These are phyloP conservation scores for Chalciporus chontae DNA, from an alignment of 768 basidiomycete genomes.

Conservation along the genomic window DNA sequence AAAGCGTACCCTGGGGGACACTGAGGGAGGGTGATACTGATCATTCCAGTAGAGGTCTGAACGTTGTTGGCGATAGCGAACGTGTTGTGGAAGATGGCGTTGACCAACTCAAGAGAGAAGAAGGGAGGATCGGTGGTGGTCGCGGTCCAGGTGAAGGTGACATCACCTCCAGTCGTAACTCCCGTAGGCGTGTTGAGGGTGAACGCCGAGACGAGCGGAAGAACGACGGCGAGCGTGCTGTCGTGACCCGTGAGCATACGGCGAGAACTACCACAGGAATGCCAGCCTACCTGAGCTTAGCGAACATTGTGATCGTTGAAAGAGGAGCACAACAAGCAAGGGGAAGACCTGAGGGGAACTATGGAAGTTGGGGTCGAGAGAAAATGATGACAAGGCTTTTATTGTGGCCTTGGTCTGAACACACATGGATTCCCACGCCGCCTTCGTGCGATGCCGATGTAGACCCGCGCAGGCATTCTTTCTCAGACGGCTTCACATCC, in stretches of 20 bases:
- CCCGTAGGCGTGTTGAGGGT: conserved; percentile 36
- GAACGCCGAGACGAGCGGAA: conserved; percentile 45
- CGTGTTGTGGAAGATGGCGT: conserved; percentile 47
- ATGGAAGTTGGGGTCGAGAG: conserved; percentile 3
- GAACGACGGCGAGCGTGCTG: conserved; percentile 43
- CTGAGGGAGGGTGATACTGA: conserved; percentile 43
- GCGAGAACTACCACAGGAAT: not conserved
- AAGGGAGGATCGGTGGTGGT: conserved; percentile 36
- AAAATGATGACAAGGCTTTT: conserved; percentile 13
- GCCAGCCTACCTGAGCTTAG: conserved; percentile 42
- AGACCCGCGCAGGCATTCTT: conserved; percentile 7
- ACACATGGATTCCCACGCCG: conserved; percentile 22
- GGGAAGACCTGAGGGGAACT: conserved; percentile 18
- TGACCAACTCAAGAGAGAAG: conserved; percentile 47
- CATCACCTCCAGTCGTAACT: conserved; percentile 28
- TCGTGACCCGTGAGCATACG: not conserved
- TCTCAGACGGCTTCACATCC: conserved; percentile 12
- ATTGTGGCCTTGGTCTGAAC: conserved; percentile 13
- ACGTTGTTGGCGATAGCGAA: conserved; percentile 59
- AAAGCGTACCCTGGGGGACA: conserved; percentile 43
- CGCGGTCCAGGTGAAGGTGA: conserved; percentile 49
- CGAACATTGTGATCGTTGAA: conserved; percentile 44
- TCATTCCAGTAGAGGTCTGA: conserved; percentile 27
- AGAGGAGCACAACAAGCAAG: conserved; percentile 10
- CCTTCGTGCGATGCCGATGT: conserved; percentile 16